phyloP scores from a whole-genome alignment of 257 asterid genomes.

The Prunella vulgaris region DNA sequence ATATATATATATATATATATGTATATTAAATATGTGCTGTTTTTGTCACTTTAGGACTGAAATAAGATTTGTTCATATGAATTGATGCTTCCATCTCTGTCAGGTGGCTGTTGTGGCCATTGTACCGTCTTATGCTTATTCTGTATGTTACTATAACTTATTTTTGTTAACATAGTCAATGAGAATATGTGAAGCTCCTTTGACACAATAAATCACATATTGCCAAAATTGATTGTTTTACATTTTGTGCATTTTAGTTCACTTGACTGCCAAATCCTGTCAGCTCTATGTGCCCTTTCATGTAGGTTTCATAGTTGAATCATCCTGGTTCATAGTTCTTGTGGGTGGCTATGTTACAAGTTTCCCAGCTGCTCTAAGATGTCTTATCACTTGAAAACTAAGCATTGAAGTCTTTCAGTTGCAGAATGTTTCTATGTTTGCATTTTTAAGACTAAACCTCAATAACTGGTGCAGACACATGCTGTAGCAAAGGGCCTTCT shows the following conservation, averaged over 20 bases:
- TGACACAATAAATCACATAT: not conserved
- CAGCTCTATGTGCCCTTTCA: not conserved
- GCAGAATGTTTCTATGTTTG: not conserved
- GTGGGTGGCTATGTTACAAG: conserved; percentile 4
- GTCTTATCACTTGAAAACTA: not conserved
- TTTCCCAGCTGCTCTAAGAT: not conserved
- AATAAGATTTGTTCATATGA: not conserved
- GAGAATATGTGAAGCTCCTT: not conserved
- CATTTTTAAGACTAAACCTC: not conserved
- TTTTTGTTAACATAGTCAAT: not conserved
- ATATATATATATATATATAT: too few relatives aligned
- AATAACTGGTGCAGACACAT: conserved; percentile 61
- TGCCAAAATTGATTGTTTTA: not conserved
- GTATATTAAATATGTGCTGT: not conserved
- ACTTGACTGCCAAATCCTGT: not conserved
- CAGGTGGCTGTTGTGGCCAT: not conserved
- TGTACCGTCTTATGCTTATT: not conserved
- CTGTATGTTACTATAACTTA: not conserved
- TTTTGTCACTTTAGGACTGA: not conserved
- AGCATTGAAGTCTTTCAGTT: not conserved
- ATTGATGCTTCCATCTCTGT: not conserved
- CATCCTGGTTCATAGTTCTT: not conserved
- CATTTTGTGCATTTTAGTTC: not conserved
- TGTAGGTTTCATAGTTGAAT: not conserved
- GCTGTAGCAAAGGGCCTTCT: conserved; percentile 84